phyloP scores from a whole-genome alignment of 2,329 filamentous ascomycete genomes.

The Coniochaeta pulveracea region DNA sequence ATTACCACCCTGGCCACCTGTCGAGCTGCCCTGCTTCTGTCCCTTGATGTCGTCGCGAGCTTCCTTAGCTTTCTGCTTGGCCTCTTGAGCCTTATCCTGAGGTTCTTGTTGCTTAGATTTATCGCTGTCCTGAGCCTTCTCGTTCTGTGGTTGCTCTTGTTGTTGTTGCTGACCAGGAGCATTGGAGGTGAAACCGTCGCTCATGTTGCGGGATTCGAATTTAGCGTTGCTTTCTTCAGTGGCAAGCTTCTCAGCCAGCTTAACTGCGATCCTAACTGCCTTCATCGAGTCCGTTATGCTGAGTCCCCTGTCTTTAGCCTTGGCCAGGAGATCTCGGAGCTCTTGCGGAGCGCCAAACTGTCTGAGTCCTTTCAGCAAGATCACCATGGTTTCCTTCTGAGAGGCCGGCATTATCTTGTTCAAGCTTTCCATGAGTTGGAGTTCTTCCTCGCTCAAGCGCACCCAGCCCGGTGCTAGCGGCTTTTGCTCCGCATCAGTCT shows the following conservation, averaged over 20 bases:
- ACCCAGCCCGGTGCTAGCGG: slow-evolving; percentile 34
- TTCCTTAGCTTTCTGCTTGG: slow-evolving; percentile 6
- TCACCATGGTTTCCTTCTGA: slow-evolving; percentile 48
- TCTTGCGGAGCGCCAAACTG: slow-evolving; percentile 60
- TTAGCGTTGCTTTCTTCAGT: slow-evolving; percentile 11
- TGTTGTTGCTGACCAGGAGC: slow-evolving; percentile 10
- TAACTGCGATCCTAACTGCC: slow-evolving; percentile 42
- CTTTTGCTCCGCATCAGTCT: slow-evolving; percentile 4
- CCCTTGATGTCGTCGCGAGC: slow-evolving; percentile 1
- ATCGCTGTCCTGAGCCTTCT: slow-evolving; percentile 11
- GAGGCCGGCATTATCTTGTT: slow-evolving; percentile 50
- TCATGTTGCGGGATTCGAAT: slow-evolving; percentile 5
- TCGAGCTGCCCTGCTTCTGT: slow-evolving; percentile 20
- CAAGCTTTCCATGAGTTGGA: slow-evolving; percentile 45
- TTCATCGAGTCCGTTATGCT: slow-evolving; percentile 43
- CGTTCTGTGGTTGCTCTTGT: slow-evolving; percentile 5
- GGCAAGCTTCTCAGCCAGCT: slow-evolving; percentile 35
- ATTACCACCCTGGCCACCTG: slow-evolving; percentile 25
- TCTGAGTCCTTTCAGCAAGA: slow-evolving; percentile 51
- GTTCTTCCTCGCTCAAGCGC: slow-evolving; percentile 30
- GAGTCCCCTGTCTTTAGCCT: slow-evolving; percentile 41
- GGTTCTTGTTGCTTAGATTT: slow-evolving; percentile 14
- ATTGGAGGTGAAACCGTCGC: slow-evolving; percentile 14
- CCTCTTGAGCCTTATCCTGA: slow-evolving; percentile 7
- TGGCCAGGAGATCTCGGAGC: slow-evolving; percentile 43